These are phyloP conservation scores for Naumovozyma castellii DNA, from an alignment of 805 yeast species.

Conservation along the genomic window DNA sequence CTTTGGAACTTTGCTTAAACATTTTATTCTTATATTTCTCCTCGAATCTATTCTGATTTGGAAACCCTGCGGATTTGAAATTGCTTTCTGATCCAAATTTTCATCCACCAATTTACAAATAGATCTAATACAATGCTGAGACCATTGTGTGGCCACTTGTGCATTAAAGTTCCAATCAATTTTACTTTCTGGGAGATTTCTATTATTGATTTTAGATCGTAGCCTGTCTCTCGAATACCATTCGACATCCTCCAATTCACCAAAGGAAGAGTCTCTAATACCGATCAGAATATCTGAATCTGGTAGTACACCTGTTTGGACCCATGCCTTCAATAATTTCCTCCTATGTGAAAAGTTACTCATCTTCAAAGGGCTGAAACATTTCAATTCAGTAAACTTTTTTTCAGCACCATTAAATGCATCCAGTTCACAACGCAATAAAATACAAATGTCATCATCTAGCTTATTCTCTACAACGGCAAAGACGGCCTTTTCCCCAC, in stretches of 20 bases:
- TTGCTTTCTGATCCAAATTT: constrained; percentile 1
- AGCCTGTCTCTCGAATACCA: constrained; percentile 16
- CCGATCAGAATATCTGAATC: constrained; percentile 26
- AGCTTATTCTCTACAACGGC: constrained; percentile 21
- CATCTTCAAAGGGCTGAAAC: constrained; percentile 18
- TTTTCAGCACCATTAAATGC: constrained; percentile 14
- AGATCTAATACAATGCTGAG: constrained; percentile 14
- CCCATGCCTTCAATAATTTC: constrained; percentile 27
- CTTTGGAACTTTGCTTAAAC: constrained; percentile 8
- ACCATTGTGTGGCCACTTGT: constrained; percentile 23
- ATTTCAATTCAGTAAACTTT: constrained; percentile 25
- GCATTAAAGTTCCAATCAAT: constrained; percentile 19
- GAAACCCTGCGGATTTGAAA: constrained; percentile 11
- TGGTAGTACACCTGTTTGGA: constrained; percentile 24
- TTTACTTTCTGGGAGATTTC: constrained; percentile 7
- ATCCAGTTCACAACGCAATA: constrained; percentile 30
- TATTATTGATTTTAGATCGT: constrained; percentile 14
- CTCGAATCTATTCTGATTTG: constrained; percentile 10
- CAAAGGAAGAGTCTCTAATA: constrained; percentile 18
- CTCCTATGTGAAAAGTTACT: constrained; percentile 18
- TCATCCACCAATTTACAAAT: constrained; percentile 10
- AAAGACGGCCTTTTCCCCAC: constrained; percentile 8
- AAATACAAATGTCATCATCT: constrained; percentile 10
- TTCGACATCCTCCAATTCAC: constrained; percentile 17
- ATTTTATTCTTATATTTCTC: constrained; percentile 8